phyloP scores from a whole-genome alignment of 345 rosid genomes.

The Combretum micranthum region DNA sequence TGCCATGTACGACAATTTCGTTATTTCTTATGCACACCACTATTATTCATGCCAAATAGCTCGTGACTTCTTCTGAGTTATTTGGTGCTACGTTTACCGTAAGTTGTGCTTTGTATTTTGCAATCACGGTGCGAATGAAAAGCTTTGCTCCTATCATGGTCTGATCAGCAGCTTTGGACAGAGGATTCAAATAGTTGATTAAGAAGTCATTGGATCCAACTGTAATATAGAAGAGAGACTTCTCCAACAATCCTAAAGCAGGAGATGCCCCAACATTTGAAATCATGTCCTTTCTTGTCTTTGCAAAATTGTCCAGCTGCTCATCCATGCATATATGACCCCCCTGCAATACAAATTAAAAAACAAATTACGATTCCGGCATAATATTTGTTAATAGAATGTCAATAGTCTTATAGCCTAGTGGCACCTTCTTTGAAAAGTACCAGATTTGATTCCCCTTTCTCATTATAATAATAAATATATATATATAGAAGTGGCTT shows the following conservation, averaged over 20 bases:
- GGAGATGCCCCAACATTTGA: constrained; percentile 31
- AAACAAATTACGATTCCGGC: too few species aligned
- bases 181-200: constrained; percentile 58
- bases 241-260: constrained; percentile 25
- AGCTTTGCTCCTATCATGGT: constrained; percentile 36
- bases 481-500: constrained; percentile 11
- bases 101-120: constrained; percentile 53
- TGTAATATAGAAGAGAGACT: constrained; percentile 45
- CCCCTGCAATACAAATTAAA: constrained; percentile 33
- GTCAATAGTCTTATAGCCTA: too few species aligned
- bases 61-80: too few species aligned
- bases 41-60: not conserved
- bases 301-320: constrained; percentile 47
- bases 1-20: too few species aligned
- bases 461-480: too few species aligned
- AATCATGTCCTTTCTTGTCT: constrained; percentile 40
- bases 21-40: not conserved
- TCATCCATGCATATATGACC: constrained; percentile 62
- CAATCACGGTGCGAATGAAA: constrained; percentile 45
- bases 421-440: too few species aligned
- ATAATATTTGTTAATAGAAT: too few species aligned
- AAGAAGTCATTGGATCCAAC: constrained; percentile 78
- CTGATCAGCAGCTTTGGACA: constrained; percentile 35
- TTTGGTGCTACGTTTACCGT: constrained; percentile 17
- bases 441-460: too few species aligned